Conservation (phyloP, 805 yeast species). For the Spathaspora girioi region DNA sequence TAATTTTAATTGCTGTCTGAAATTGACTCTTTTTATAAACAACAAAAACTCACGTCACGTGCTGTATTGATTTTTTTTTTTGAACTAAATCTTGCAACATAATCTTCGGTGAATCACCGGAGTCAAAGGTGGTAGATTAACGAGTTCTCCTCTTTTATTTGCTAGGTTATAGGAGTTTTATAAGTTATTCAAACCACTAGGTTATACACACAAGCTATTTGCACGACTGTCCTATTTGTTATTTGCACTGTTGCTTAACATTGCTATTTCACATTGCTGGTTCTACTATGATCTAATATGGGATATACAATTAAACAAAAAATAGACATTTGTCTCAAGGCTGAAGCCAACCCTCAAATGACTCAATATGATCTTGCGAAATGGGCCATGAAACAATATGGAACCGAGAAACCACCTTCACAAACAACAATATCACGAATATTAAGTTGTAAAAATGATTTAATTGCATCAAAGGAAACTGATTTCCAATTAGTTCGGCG, state of each 20-base stretch:
- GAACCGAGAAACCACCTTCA: slow-evolving; percentile 52
- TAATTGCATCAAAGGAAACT: slow-evolving; percentile 46
- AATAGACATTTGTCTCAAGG: slow-evolving; percentile 63
- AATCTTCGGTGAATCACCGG: no score
- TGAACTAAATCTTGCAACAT: no score
- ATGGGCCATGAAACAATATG: slow-evolving; percentile 59
- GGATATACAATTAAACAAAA: slow-evolving; percentile 60
- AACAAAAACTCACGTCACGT: neutral
- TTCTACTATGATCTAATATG: slow-evolving; percentile 27
- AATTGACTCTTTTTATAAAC: no score
- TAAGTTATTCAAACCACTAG: no score
- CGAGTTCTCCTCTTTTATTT: no score
- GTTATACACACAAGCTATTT: no score
- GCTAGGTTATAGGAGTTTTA: no score
- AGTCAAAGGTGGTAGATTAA: no score
- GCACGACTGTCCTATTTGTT: no score
- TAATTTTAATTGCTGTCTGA: no score
- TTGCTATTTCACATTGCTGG: no score
- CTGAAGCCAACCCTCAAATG: slow-evolving; percentile 66
- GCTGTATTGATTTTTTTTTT: neutral
- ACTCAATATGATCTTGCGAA: slow-evolving; percentile 61
- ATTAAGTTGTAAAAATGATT: slow-evolving; percentile 51
- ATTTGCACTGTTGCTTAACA: no score
- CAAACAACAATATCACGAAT: slow-evolving; percentile 67
- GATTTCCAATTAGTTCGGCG: slow-evolving; percentile 51